phyloP scores from a whole-genome alignment of 164 flowering plant genomes.

The Chimonanthus praecox region DNA sequence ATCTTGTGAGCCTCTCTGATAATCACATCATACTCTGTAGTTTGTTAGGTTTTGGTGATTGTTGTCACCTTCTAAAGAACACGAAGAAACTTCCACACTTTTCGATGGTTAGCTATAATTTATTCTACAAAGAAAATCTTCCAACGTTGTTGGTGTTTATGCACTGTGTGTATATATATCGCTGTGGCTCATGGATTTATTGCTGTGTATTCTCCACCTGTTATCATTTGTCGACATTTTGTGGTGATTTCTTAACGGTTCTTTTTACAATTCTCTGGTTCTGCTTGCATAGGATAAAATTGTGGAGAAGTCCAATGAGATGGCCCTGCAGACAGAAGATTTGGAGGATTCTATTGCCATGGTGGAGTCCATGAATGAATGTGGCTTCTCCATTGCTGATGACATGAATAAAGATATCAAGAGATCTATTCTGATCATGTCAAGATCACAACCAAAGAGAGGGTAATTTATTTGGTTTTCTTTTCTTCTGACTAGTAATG shows the following conservation, averaged over 20 bases:
- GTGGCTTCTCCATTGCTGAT: conserved; percentile 55
- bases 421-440: conserved; percentile 53
- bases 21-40: too few species aligned
- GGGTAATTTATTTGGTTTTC: conserved; percentile 23
- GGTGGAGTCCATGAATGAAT: conserved; percentile 76
- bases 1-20: too few species aligned
- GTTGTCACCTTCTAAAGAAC: too few species aligned
- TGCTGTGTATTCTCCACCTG: not conserved
- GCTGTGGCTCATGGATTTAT: not conserved
- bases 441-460: conserved; percentile 46
- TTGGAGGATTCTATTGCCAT: conserved; percentile 64
- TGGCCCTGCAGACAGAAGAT: conserved; percentile 63
- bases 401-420: conserved; percentile 72
- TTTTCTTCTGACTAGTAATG: not conserved
- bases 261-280: not conserved
- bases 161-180: not conserved
- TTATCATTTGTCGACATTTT: not conserved
- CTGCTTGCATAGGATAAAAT: conserved; percentile 28
- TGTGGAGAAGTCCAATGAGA: conserved; percentile 47
- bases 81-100: too few species aligned
- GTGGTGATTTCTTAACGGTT: too few species aligned
- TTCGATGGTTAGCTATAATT: not conserved
- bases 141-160: not conserved
- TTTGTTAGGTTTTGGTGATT: too few species aligned
- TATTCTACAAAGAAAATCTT: not conserved